Conservation (phyloP, 495 filamentous ascomycete species). For the Tuber microsphaerosporum region DNA sequence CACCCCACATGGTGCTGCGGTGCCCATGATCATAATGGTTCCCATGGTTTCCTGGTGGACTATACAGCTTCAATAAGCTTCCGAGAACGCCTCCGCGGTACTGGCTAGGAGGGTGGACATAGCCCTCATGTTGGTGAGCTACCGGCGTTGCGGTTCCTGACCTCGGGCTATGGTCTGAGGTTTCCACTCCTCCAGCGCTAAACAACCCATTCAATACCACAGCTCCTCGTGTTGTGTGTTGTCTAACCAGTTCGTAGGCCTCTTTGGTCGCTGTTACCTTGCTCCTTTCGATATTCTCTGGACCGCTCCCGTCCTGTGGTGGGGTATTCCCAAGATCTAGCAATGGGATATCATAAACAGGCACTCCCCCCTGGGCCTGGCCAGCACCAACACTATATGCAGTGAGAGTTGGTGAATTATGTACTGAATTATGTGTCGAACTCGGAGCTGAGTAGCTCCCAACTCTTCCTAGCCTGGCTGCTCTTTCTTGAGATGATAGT, state of each 20-base stretch:
- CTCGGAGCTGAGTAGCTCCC: conserved; percentile 38
- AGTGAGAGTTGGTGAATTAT: conserved; percentile 25
- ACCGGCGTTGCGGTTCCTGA: conserved; percentile 58
- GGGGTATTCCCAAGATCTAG: conserved; percentile 36
- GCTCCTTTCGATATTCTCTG: conserved; percentile 17
- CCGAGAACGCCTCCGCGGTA: conserved; percentile 73
- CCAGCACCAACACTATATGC: conserved; percentile 23
- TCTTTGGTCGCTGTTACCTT: conserved; percentile 42
- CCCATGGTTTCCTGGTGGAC: conserved; percentile 36
- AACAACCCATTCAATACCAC: conserved; percentile 18
- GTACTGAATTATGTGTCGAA: conserved; percentile 27
- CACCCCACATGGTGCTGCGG: conserved; percentile 38
- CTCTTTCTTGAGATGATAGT: conserved; percentile 25
- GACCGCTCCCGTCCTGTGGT: conserved; percentile 12
- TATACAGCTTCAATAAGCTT: conserved; percentile 70
- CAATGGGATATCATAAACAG: conserved; percentile 43
- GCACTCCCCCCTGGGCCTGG: conserved; percentile 25
- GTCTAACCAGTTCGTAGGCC: conserved; percentile 50
- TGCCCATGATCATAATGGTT: conserved; percentile 34
- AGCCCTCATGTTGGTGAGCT: conserved; percentile 49
- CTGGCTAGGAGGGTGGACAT: conserved; percentile 59
- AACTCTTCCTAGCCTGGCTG: conserved; percentile 25
- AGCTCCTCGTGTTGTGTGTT: conserved; percentile 46
- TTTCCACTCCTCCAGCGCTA: conserved; percentile 11
- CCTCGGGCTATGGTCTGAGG: conserved; percentile 41